Percentiles rank a stretch among this genome's conserved stretches.
Conservation (phyloP, 805 yeast species). For the Candida caryicola region DNA sequence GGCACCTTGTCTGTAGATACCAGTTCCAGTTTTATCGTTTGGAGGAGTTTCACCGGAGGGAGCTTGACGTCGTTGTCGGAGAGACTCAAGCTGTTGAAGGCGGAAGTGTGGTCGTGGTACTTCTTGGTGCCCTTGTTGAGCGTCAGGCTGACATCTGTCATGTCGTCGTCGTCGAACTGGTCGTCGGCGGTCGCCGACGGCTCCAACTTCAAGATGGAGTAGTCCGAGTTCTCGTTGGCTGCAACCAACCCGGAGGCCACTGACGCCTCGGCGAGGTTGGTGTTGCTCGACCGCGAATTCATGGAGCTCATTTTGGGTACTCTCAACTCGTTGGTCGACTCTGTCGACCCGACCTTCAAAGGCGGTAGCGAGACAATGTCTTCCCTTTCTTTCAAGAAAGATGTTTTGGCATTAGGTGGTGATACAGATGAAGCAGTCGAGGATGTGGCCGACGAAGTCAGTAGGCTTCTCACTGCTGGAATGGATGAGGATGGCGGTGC, state of each 20-base stretch:
- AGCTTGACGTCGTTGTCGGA: slow-evolving; percentile 11
- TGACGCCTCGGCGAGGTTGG: neutral
- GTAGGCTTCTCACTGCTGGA: neutral
- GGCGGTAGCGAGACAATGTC: slow-evolving; percentile 3
- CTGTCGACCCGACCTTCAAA: neutral
- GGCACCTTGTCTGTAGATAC: slow-evolving; percentile 11
- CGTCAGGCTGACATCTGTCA: neutral
- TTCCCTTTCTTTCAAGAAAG: neutral
- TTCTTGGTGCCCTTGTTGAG: neutral
- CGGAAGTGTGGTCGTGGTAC: slow-evolving; percentile 7
- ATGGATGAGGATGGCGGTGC: slow-evolving; percentile 1
- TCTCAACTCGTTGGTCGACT: slow-evolving; percentile 4
- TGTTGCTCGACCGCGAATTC: neutral
- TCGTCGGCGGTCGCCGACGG: neutral
- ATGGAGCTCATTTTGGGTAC: slow-evolving; percentile 2
- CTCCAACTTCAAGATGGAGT: neutral
- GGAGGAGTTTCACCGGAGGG: slow-evolving; percentile 7
- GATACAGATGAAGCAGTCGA: slow-evolving; percentile 4
- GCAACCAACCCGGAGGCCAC: neutral
- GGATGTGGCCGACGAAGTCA: slow-evolving; percentile 1
- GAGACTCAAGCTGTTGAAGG: slow-evolving; percentile 10
- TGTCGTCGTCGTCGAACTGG: neutral
- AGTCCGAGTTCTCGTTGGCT: neutral
- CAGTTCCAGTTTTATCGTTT: neutral
- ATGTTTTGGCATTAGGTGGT: slow-evolving; percentile 3